phyloP scores from a whole-genome alignment of 1,284 basidiomycete genomes.

The Earliella scabrosa region DNA sequence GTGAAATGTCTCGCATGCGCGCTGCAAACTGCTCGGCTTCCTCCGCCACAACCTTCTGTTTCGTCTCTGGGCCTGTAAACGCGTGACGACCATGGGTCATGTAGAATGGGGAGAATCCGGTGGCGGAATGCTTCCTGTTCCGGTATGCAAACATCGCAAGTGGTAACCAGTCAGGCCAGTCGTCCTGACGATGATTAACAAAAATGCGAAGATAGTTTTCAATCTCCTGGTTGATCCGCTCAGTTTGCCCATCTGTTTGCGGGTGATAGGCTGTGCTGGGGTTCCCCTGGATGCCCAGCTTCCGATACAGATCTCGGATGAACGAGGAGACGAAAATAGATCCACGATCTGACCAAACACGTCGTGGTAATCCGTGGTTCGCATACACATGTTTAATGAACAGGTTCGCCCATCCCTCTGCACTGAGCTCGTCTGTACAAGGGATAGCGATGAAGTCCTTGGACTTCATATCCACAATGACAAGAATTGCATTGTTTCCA shows the following conservation, averaged over 20 bases:
- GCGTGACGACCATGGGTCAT: constrained; percentile 4
- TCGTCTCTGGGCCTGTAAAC: constrained; percentile 7
- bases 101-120: constrained; percentile 35
- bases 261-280: constrained; percentile 35
- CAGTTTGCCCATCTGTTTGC: too few relatives aligned
- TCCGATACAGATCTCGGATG: constrained; percentile 2
- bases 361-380: constrained; percentile 33
- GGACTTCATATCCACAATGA: constrained; percentile 18
- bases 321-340: constrained; percentile 34
- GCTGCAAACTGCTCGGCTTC: constrained; percentile 1
- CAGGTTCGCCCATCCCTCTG: constrained; percentile 3
- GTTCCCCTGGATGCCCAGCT: constrained; percentile 9
- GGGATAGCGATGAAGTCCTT: constrained; percentile 9
- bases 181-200: constrained; percentile 32
- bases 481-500: constrained; percentile 30
- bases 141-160: constrained; percentile 32
- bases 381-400: constrained; percentile 24
- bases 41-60: neutral
- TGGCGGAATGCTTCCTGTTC: constrained; percentile 29
- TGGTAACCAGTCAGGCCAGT: constrained; percentile 36
- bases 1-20: constrained; percentile 5
- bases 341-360: constrained; percentile 42
- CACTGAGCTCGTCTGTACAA: constrained; percentile 8
- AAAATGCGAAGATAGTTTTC: constrained; percentile 30
- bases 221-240: constrained; percentile 36